A percentile compares a stretch with the other conserved stretches of the same genome.
Evolutionary conservation across 139 green algal species (phyloP).

Genomic region (Chlamydomonas applanata): DNA sequence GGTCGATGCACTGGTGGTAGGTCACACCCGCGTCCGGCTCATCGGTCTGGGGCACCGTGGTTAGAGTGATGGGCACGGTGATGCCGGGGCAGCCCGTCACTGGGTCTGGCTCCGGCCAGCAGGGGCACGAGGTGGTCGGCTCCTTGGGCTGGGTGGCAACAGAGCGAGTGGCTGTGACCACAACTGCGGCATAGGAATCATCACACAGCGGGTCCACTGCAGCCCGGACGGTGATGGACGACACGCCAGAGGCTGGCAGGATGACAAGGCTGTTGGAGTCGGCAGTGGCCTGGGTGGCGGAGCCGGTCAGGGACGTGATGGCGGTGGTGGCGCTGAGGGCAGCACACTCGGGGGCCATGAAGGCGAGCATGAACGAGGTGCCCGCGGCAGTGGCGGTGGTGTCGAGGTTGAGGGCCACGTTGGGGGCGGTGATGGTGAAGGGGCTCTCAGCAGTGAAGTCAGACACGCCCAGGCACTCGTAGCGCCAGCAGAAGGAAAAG

Average conservation of each 20-base stretch:
- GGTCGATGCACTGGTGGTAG: slow-evolving; percentile 37
- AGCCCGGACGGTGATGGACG: background rate
- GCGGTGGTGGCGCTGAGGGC: background rate
- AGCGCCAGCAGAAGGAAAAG: slow-evolving; percentile 13
- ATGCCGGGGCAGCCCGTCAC: slow-evolving; percentile 9
- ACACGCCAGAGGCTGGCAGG: slow-evolving; percentile 9
- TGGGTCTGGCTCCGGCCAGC: slow-evolving; percentile 14
- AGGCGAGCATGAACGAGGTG: background rate
- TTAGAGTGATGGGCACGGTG: slow-evolving; percentile 25
- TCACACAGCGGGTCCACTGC: background rate
- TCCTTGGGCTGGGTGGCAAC: background rate
- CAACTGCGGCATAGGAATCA: slow-evolving; percentile 12
- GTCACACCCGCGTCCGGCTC: background rate
- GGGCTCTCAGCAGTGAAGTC: too few relatives aligned
- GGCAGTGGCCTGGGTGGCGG: background rate
- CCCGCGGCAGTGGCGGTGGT: too few relatives aligned
- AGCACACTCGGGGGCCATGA: slow-evolving; percentile 5
- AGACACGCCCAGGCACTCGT: slow-evolving; percentile 1
- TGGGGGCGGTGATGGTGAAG: too few relatives aligned
- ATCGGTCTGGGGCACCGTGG: slow-evolving; percentile 11
- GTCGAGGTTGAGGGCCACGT: too few relatives aligned
- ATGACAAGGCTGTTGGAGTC: background rate
- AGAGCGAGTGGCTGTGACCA: background rate
- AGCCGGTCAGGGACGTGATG: slow-evolving; percentile 1
- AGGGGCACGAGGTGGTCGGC: slow-evolving; percentile 20